Evolutionary conservation across 495 filamentous ascomycete genomes (phyloP).

Genomic region (Xylaria castorea): DNA sequence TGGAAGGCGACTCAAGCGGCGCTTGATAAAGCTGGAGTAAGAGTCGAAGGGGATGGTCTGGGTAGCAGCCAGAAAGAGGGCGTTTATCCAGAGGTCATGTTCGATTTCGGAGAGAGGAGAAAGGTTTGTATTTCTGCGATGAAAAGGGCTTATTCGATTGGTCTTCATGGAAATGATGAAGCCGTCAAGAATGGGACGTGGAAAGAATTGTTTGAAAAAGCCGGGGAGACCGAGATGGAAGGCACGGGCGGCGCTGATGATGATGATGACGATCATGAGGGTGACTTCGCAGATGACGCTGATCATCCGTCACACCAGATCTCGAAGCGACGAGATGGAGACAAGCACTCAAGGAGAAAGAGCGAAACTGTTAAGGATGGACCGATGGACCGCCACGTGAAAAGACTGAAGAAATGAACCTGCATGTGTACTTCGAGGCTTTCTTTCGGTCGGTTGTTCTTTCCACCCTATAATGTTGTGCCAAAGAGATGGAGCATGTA

Average conservation of each 20-base stretch:
- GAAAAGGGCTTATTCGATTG: conserved; percentile 69
- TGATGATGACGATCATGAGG: conserved; percentile 31
- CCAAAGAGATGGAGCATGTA: neutral
- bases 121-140: conserved; percentile 65
- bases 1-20: conserved; percentile 70
- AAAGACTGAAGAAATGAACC: conserved; percentile 41
- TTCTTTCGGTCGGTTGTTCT: neutral
- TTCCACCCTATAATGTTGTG: neutral
- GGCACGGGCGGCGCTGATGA: conserved; percentile 36
- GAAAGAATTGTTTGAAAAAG: conserved; percentile 61
- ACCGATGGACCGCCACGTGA: conserved; percentile 54
- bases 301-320: conserved; percentile 22
- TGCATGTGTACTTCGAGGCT: neutral
- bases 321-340: conserved; percentile 25
- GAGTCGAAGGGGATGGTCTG: conserved; percentile 52
- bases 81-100: conserved; percentile 73
- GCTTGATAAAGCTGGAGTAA: conserved; percentile 64
- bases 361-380: conserved; percentile 39
- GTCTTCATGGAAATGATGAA: conserved; percentile 64
- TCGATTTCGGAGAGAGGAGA: conserved; percentile 68
- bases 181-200: conserved; percentile 67
- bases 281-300: conserved; percentile 41
- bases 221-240: conserved; percentile 57
- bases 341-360: conserved; percentile 41
- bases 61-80: conserved; percentile 30